Evolutionary conservation across 768 basidiomycete species (phyloP), one percentile per base, ranked within the genome.

Genomic region (Suillus clintonianus): DNA sequence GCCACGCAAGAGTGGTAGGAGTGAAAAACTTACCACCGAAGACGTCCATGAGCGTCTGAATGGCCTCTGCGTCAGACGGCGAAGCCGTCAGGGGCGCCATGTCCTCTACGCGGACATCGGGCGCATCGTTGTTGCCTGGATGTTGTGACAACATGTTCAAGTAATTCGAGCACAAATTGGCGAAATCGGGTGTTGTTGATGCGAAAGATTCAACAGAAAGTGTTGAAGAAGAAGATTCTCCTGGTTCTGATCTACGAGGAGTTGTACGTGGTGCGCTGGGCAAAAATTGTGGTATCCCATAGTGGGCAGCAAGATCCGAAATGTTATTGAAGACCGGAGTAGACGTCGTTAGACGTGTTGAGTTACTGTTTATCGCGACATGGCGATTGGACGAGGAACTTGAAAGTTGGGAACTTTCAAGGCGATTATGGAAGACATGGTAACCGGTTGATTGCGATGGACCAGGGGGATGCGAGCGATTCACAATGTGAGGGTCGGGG

Each of bases 211-310:
- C 69, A 65, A 67, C 68, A 34, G 60, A 56, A 19, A 60, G 64
- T 55, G 71, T 67, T 60, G 74, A 61, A 42, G 70, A 73, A 63
- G 76, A 69, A 60, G 72, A 47, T 69, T 80, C 72, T 70, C 71
- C 62, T 64, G 78, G 71, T 58, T 70, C 67, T 69, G 74, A 61
- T 74, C 76, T 78, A 71, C 74, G 81, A 63, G 83, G 81, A 68
- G 80, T 81, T 73, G 86, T 85, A 60, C 85, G 83, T 65, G 90
- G 90, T 62, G 86, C 85, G 59, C 85, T 86, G 53, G 91, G 90
- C 55, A 92, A 76, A 66, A 81, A 83, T 68, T 86, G 84, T 64
- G 91, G 90, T 73, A 92, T 86, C 78, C 90, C 90, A 90, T 91
- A 87, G 63, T 91, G 90, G 71, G 86, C 81, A 70, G 89, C 87